phyloP scores from a whole-genome alignment of 768 basidiomycete species.

The Amanita inopinata region DNA sequence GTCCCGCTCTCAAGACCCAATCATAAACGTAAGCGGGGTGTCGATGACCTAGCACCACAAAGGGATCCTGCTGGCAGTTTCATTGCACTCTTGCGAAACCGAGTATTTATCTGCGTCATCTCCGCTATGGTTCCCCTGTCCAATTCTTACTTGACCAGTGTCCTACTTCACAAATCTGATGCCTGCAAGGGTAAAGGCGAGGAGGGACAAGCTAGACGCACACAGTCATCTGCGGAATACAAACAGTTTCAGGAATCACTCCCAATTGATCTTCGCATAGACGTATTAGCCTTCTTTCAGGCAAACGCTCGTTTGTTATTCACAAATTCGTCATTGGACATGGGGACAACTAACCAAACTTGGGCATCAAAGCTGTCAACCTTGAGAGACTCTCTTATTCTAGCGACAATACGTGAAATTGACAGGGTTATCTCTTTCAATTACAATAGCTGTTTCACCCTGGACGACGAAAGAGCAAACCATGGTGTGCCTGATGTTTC shows the following conservation, averaged over 20 bases:
- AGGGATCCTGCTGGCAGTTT: not conserved
- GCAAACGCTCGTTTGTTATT: constrained; percentile 13
- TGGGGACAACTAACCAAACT: not conserved
- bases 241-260: not conserved
- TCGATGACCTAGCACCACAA: not conserved
- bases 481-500: too few relatives aligned
- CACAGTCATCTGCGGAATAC: not conserved
- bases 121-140: not conserved
- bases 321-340: not conserved
- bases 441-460: not conserved
- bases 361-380: constrained; percentile 3
- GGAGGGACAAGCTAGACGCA: not conserved
- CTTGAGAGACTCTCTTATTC: constrained; percentile 22
- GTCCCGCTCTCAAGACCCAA: constrained; percentile 1
- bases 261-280: not conserved
- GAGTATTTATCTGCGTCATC: constrained; percentile 3
- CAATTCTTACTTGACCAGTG: constrained; percentile 3
- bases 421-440: constrained; percentile 17
- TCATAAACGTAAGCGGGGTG: constrained; percentile 2
- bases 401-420: constrained; percentile 31
- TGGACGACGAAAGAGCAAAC: too few relatives aligned
- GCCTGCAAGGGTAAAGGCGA: not conserved
- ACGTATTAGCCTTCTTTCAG: constrained; percentile 20
- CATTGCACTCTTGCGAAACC: constrained; percentile 1
- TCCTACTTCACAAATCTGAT: constrained; percentile 8